Percentiles rank a stretch among this genome's conserved stretches.
phyloP scores from a whole-genome alignment of 768 basidiomycete species.

The Suillus lakei region DNA sequence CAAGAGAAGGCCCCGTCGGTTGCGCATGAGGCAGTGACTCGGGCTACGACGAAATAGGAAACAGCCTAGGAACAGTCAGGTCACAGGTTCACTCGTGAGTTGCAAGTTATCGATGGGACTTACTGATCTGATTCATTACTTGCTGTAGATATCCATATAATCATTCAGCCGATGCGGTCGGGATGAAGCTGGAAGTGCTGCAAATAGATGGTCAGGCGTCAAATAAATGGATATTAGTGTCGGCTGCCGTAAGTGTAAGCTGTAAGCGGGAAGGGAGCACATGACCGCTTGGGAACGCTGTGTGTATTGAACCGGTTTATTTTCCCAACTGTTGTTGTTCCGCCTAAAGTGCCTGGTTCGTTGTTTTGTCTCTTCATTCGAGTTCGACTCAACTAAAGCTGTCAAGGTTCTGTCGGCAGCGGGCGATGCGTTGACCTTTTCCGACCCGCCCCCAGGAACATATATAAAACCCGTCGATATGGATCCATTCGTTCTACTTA shows the following conservation, averaged over 20 bases:
- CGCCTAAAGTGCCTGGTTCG: not conserved
- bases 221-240: too few relatives aligned
- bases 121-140: not conserved
- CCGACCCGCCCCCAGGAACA: not conserved
- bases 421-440: not conserved
- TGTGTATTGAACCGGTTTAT: not conserved
- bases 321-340: not conserved
- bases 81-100: not conserved
- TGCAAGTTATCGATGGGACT: not conserved
- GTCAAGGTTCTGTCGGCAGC: not conserved
- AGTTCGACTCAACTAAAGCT: not conserved
- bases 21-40: not conserved
- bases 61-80: not conserved
- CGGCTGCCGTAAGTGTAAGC: not conserved
- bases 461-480: not conserved
- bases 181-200: not conserved
- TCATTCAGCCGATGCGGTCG: not conserved
- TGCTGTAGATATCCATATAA: not conserved
- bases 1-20: not conserved
- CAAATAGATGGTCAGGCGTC: too few relatives aligned
- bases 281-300: not conserved
- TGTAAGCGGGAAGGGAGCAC: not conserved
- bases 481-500: not conserved
- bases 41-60: not conserved
- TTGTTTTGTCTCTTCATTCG: not conserved